Conservation (phyloP, 2,329 filamentous ascomycete genomes). For the Epichloe sylvatica region DNA sequence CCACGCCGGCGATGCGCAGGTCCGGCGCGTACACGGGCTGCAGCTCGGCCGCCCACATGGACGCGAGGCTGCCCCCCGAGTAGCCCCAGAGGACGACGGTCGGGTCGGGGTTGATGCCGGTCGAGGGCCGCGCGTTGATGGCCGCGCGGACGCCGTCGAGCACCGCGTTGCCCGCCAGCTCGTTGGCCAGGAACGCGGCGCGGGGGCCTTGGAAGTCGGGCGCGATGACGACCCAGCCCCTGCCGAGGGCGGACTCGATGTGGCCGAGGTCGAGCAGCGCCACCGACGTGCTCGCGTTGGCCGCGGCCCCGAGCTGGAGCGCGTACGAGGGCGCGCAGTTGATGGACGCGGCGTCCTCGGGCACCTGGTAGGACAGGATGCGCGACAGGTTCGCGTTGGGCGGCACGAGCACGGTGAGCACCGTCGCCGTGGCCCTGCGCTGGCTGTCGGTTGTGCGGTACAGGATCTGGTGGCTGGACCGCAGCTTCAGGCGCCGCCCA, state of each 20-base stretch:
- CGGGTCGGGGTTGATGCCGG: too few species aligned
- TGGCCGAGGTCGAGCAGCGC: conserved; percentile 12
- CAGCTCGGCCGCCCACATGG: conserved; percentile 10
- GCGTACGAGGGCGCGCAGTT: conserved; percentile 19
- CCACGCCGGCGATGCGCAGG: conserved; percentile 13
- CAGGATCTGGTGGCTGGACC: conserved; percentile 20
- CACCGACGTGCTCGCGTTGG: conserved; percentile 15
- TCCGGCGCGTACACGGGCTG: conserved; percentile 12
- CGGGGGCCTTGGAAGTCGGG: conserved; percentile 32
- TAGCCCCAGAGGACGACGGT: too few species aligned
- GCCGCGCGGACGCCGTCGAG: conserved; percentile 31
- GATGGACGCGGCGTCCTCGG: conserved; percentile 25
- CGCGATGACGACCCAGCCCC: conserved; percentile 33
- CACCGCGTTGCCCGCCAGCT: conserved; percentile 26
- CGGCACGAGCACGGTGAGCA: conserved; percentile 26
- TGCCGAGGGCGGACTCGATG: conserved; percentile 17
- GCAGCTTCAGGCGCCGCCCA: conserved; percentile 4
- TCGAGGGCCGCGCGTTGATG: conserved; percentile 10
- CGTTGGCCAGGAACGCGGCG: conserved; percentile 28
- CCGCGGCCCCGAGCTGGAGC: conserved; percentile 8
- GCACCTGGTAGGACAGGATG: conserved; percentile 29
- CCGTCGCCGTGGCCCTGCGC: conserved; percentile 21
- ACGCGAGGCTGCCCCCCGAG: conserved; percentile 3
- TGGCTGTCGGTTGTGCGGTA: conserved; percentile 25
- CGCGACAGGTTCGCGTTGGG: conserved; percentile 13